Base-by-base conservation (phyloP, 2,329 filamentous ascomycete species). In the Penicillium brevicompactum region DNA sequence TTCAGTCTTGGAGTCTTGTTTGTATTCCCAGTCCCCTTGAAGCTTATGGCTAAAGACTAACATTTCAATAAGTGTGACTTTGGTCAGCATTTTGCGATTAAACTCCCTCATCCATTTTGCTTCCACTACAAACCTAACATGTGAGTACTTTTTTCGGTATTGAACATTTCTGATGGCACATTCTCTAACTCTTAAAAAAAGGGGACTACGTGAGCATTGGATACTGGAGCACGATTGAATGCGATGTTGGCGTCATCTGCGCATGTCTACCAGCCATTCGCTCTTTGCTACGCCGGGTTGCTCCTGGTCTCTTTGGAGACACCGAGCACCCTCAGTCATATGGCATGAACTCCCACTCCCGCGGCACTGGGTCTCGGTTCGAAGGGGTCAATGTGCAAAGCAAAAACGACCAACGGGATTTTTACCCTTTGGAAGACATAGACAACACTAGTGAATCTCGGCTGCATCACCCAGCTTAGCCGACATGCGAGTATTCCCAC, bases 61-160 rank as follows among this genome's bases (percentile, higher is more conserved):
- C 41, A n/a, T 27, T 31, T 31, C 8, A 27, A 37, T 24, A 11
- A 79, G 75, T 50, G 75, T 78, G 38, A 80, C 76, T 2, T 56
- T 80, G n/a, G 68, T 79, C 56, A 78, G 75, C 52, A 71, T 76
- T 46, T 63, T 80, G 27, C 76, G 78, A n/a, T 66, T 80, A 3
- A 67, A 70, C 10, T 75, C 74, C 6, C 70, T 80, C 16, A 70
- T 80, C 45, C 57, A 65, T 42, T 79, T 80, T 56, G 74, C 73
- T 9, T 69, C 64, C 34, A 77, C 77, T 2, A 43, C 59, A 1
- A 79, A 80, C 58, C 61, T 75, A 2, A 76, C 73, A 4, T 75
- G 71, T 73, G 37, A 62, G 60, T 58, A 13, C n/a, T 3, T 21
- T 16, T 11, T 13, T 16, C 4, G 9, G 7, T 7, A 10, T 14